phyloP scores from a whole-genome alignment of 495 filamentous ascomycete species.

The Apodospora peruviana region DNA sequence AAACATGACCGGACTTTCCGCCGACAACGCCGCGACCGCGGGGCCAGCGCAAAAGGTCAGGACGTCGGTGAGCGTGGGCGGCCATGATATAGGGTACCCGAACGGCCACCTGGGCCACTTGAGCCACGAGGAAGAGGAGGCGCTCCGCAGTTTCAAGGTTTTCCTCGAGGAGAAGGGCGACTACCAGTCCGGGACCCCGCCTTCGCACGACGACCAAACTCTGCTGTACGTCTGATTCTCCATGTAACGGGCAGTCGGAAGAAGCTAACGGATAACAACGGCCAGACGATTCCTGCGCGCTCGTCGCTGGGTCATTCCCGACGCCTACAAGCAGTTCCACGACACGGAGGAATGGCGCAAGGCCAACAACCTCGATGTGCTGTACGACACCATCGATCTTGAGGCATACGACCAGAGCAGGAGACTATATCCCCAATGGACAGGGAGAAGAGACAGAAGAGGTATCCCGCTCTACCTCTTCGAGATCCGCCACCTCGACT shows the following conservation, averaged over 20 bases:
- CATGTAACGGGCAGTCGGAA: neutral
- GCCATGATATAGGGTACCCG: constrained; percentile 48
- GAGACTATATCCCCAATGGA: constrained; percentile 89
- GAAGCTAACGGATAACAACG: neutral
- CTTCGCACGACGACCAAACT: constrained; percentile 76
- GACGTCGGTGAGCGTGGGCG: constrained; percentile 15
- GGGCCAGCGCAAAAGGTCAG: constrained; percentile 12
- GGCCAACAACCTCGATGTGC: constrained; percentile 64
- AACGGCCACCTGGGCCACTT: constrained; percentile 71
- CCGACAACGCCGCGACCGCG: neutral
- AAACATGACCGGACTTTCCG: constrained; percentile 8
- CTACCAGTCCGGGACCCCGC: constrained; percentile 51
- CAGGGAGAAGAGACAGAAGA: constrained; percentile 73
- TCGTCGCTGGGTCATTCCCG: constrained; percentile 63
- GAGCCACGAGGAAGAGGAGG: constrained; percentile 57
- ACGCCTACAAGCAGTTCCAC: constrained; percentile 78
- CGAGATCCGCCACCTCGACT: constrained; percentile 74
- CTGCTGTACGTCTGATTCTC: constrained; percentile 56
- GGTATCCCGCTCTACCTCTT: constrained; percentile 88
- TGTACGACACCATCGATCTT: constrained; percentile 75
- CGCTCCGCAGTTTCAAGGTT: constrained; percentile 62
- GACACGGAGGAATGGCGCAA: constrained; percentile 85
- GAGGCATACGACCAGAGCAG: constrained; percentile 76
- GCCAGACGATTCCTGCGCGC: constrained; percentile 74
- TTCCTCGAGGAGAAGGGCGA: constrained; percentile 57